phyloP scores from a whole-genome alignment of 2,329 filamentous ascomycete genomes.

The Diaporthe citri region DNA sequence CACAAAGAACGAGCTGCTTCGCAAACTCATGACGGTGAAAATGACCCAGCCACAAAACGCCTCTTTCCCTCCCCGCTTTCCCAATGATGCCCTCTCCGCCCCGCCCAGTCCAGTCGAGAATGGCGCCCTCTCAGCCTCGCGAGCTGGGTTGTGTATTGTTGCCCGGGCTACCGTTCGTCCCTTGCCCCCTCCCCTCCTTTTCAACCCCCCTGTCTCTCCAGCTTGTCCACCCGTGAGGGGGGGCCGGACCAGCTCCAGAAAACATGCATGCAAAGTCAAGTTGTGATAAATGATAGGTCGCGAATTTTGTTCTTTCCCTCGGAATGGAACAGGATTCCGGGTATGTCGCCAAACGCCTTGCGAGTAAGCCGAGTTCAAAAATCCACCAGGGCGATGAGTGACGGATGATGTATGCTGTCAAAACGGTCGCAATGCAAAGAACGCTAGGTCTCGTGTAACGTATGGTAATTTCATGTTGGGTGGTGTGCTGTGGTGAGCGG shows the following conservation, averaged over 20 bases:
- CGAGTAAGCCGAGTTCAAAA: constrained; percentile 23
- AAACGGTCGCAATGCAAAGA: constrained; percentile 13
- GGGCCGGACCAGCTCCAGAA: neutral
- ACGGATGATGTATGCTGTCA: constrained; percentile 22
- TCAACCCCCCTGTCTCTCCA: neutral
- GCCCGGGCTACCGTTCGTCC: constrained; percentile 7
- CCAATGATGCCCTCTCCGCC: constrained; percentile 18
- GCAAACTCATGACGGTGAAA: constrained; percentile 11
- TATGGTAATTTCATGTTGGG: constrained; percentile 20
- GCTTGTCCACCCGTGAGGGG: neutral
- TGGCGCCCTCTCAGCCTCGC: neutral
- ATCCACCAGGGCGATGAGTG: neutral
- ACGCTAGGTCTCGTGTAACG: constrained; percentile 20
- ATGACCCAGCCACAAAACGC: constrained; percentile 31
- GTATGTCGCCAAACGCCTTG: constrained; percentile 32
- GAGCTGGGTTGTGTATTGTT: neutral
- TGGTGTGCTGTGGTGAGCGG: neutral
- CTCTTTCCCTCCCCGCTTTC: constrained; percentile 5
- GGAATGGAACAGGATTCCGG: neutral
- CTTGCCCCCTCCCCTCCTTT: neutral
- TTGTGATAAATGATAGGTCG: constrained; percentile 25
- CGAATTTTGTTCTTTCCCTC: neutral
- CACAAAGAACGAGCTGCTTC: neutral
- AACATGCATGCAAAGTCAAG: constrained; percentile 5
- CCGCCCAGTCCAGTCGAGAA: neutral